Percentiles rank a stretch among this genome's conserved stretches.
Conservation (phyloP, 2,329 filamentous ascomycete genomes). For the Venturia nashicola region DNA sequence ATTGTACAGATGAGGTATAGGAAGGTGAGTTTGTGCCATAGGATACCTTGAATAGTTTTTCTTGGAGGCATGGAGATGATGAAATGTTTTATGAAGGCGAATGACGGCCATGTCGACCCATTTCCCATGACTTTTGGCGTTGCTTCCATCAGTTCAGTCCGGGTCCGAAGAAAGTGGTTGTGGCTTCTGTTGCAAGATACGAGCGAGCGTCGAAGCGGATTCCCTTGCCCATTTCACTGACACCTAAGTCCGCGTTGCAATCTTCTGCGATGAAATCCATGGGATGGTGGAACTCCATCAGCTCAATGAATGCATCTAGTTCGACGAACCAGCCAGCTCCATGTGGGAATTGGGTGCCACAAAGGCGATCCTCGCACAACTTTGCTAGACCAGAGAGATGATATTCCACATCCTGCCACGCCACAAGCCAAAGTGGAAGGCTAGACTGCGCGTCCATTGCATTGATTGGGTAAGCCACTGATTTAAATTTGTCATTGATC, state of each 20-base stretch:
- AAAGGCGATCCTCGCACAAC: conserved; percentile 13
- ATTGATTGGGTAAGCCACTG: conserved; percentile 14
- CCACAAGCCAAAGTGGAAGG: conserved; percentile 13
- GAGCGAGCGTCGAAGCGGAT: conserved; percentile 14
- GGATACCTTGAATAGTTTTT: conserved; percentile 12
- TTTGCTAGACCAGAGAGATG: conserved; percentile 13
- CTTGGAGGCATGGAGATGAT: conserved; percentile 12
- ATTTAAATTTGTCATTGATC: conserved; percentile 13
- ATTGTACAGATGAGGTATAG: conserved; percentile 14
- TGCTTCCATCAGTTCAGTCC: conserved; percentile 16
- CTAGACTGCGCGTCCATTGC: conserved; percentile 13
- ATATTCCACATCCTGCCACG: conserved; percentile 15
- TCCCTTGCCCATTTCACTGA: conserved; percentile 14
- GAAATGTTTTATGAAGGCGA: conserved; percentile 13
- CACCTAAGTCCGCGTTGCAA: conserved; percentile 13
- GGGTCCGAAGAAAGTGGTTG: conserved; percentile 14
- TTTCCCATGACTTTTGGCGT: conserved; percentile 14
- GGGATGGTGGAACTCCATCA: conserved; percentile 14
- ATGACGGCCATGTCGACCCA: conserved; percentile 14
- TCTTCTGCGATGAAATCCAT: conserved; percentile 16
- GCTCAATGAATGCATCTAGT: conserved; percentile 13
- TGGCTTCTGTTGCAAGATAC: conserved; percentile 14
- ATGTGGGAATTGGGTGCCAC: conserved; percentile 14
- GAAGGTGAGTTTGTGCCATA: conserved; percentile 14
- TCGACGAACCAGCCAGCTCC: conserved; percentile 16